A percentile compares a stretch with the other conserved stretches of the same genome.
Evolutionary conservation across 2,329 filamentous ascomycete genomes (phyloP).

Genomic region (Colletotrichum horii): DNA sequence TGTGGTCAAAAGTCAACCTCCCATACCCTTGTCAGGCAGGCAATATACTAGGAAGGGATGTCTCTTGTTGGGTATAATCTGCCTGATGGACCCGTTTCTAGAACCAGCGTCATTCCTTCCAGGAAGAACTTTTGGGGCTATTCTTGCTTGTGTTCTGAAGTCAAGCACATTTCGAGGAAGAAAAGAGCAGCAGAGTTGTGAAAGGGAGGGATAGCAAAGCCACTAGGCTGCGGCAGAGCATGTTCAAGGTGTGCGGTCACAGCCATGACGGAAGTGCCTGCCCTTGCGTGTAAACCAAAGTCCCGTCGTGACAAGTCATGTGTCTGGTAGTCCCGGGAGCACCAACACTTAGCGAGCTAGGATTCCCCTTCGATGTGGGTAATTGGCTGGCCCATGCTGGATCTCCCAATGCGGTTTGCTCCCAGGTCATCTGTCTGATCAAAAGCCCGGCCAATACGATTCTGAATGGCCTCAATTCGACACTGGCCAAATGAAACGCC

Average conservation of each 20-base stretch:
- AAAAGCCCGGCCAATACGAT: background rate
- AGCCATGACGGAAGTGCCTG: background rate
- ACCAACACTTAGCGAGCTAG: background rate
- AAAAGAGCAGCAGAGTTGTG: background rate
- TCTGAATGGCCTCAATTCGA: conserved; percentile 5
- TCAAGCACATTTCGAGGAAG: background rate
- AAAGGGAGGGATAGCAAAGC: background rate
- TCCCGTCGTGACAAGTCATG: conserved; percentile 21
- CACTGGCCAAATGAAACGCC: background rate
- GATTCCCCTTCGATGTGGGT: background rate
- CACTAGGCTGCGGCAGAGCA: background rate
- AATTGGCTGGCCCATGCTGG: background rate
- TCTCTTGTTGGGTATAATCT: background rate
- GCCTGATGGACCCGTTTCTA: conserved; percentile 8
- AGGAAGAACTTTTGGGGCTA: conserved; percentile 17
- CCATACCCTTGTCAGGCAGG: conserved; percentile 9
- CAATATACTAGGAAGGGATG: background rate
- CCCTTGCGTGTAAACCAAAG: conserved; percentile 7
- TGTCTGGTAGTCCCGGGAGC: background rate
- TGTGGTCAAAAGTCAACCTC: background rate
- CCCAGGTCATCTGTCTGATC: background rate
- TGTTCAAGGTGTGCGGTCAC: background rate
- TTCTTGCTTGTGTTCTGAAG: background rate
- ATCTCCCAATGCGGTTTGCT: background rate
- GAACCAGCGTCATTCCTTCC: background rate